A percentile compares a stretch with the other conserved stretches of the same genome.
These are phyloP conservation scores for Trichosporon faecale DNA, from an alignment of 1,284 basidiomycete species.

Conservation along the genomic window DNA sequence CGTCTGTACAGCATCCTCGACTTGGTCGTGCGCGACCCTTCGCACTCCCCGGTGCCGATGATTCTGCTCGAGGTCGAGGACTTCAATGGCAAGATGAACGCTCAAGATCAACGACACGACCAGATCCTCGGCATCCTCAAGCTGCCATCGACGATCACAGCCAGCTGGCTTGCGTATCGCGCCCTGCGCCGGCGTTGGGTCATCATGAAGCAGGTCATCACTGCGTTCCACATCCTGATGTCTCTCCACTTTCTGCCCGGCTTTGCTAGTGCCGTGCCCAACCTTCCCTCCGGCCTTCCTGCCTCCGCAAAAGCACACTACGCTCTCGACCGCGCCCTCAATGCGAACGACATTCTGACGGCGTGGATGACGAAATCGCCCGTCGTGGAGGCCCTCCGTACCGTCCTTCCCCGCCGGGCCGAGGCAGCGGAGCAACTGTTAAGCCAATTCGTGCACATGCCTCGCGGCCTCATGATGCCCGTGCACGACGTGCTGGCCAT, in stretches of 20 bases:
- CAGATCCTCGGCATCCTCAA: constrained; percentile 28
- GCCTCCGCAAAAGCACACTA: constrained; percentile 28
- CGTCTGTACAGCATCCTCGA: constrained; percentile 33
- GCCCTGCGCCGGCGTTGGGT: constrained; percentile 37
- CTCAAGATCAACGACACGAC: constrained; percentile 37
- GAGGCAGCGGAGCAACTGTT: constrained; percentile 36
- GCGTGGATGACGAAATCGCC: constrained; percentile 27
- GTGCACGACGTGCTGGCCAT: constrained; percentile 37
- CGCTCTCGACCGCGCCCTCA: constrained; percentile 32
- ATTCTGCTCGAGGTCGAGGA: constrained; percentile 36
- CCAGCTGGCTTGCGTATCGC: constrained; percentile 40
- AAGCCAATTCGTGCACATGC: constrained; percentile 31
- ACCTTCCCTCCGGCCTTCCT: constrained; percentile 29
- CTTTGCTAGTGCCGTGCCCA: constrained; percentile 27
- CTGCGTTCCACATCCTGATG: constrained; percentile 36
- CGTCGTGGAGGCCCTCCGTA: constrained; percentile 34
- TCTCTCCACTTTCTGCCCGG: constrained; percentile 42
- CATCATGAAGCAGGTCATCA: constrained; percentile 32
- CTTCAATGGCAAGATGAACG: constrained; percentile 28
- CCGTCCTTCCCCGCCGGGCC: constrained; percentile 32
- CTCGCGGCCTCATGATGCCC: constrained; percentile 28
- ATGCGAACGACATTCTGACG: constrained; percentile 36
- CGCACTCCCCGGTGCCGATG: constrained; percentile 30
- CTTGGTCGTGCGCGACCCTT: constrained; percentile 26
- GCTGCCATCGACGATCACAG: constrained; percentile 17